Evolutionary conservation across 2,329 filamentous ascomycete species (phyloP).

Genomic region (Ceratocystis cacaofunesta): DNA sequence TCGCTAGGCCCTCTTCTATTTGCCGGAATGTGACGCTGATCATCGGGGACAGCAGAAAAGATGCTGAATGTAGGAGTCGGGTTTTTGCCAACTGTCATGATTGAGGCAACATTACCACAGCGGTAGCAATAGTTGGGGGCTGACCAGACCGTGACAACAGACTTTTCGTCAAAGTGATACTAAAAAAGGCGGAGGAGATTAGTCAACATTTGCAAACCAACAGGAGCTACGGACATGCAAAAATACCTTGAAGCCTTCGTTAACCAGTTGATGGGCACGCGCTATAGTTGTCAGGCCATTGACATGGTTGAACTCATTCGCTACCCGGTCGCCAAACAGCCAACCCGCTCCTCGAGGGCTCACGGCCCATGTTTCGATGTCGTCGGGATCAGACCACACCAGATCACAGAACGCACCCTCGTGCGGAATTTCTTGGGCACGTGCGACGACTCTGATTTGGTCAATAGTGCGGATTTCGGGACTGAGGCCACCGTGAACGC

Average conservation of each 20-base stretch:
- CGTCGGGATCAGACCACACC: slow-evolving; percentile 96
- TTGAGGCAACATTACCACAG: slow-evolving; percentile 92
- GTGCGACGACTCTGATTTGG: slow-evolving; percentile 96
- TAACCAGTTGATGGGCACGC: slow-evolving; percentile 93
- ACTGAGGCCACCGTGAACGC: slow-evolving; percentile 82
- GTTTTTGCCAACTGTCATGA: slow-evolving; percentile 79
- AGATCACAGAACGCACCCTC: slow-evolving; percentile 97
- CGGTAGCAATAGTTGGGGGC: slow-evolving; percentile 92
- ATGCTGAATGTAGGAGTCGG: slow-evolving; percentile 85
- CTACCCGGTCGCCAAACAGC: slow-evolving; percentile 93
- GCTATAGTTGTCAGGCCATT: slow-evolving; percentile 93
- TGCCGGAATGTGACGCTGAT: slow-evolving; percentile 64
- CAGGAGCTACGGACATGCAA: background rate
- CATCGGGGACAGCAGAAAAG: slow-evolving; percentile 77
- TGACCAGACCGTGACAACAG: slow-evolving; percentile 95
- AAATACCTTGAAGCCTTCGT: slow-evolving; percentile 87
- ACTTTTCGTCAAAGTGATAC: slow-evolving; percentile 91
- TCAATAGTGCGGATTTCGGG: slow-evolving; percentile 94
- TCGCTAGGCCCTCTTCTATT: slow-evolving; percentile 52
- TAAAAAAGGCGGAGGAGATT: slow-evolving; percentile 22
- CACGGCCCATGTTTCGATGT: slow-evolving; percentile 90
- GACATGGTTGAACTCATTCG: slow-evolving; percentile 93
- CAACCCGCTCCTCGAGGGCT: slow-evolving; percentile 93
- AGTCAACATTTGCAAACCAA: too few species aligned
- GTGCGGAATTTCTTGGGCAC: slow-evolving; percentile 94